Percentiles rank a stretch among this genome's conserved stretches.
These are phyloP conservation scores for Talaromyces sp. DNA, from an alignment of 2,329 filamentous ascomycete genomes.

Conservation along the genomic window DNA sequence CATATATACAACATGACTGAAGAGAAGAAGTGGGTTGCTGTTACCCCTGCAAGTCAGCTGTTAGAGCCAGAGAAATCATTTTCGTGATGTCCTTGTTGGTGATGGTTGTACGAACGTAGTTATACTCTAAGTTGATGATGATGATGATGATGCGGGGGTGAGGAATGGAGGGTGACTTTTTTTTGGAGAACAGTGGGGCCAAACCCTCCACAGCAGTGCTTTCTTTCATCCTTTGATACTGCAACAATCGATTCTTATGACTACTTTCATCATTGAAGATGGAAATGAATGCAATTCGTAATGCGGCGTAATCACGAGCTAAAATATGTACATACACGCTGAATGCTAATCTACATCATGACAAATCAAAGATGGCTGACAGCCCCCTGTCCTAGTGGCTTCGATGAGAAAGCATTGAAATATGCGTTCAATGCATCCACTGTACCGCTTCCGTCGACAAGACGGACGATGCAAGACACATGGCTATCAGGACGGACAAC, in stretches of 20 bases:
- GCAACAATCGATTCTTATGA: background rate
- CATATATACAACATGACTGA: background rate
- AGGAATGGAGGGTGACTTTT: conserved; percentile 11
- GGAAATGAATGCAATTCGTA: background rate
- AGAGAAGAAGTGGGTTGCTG: background rate
- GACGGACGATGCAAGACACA: conserved; percentile 68
- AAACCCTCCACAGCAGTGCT: background rate
- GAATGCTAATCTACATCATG: background rate
- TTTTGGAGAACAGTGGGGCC: conserved; percentile 6
- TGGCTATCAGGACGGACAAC: conserved; percentile 86
- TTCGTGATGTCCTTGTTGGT: background rate
- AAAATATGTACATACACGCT: background rate
- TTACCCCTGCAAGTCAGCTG: conserved; percentile 39
- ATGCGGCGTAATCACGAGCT: background rate
- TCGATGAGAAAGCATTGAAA: conserved; percentile 69
- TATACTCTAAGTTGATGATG: no score
- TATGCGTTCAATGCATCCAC: conserved; percentile 79
- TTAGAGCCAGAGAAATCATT: conserved; percentile 40
- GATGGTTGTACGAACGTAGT: background rate
- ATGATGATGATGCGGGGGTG: background rate
- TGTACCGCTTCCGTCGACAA: conserved; percentile 73
- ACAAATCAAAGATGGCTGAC: conserved; percentile 33
- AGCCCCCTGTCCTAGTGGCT: conserved; percentile 40
- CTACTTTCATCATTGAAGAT: background rate
- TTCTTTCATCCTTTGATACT: background rate